Percentiles rank a stretch among this genome's conserved stretches.
Evolutionary conservation across 768 basidiomycete genomes (phyloP).

Genomic region (Lactifluus subvellereus): DNA sequence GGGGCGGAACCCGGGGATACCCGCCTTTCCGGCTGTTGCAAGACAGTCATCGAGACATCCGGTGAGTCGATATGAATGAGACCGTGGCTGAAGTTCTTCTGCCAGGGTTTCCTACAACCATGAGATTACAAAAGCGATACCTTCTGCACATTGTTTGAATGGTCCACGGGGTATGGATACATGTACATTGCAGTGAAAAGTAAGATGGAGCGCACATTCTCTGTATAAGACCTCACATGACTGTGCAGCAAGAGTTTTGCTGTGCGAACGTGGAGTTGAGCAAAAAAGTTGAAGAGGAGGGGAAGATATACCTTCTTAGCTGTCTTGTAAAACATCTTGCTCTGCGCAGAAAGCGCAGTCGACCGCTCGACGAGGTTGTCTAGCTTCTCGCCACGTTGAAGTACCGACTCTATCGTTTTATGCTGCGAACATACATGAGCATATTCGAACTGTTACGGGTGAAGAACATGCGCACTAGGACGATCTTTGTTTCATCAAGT

Average conservation of each 20-base stretch:
- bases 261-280: constrained; percentile 31
- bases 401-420: constrained; percentile 97
- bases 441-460: background rate
- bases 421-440: constrained; percentile 49
- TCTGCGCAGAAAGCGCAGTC: constrained; percentile 78
- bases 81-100: background rate
- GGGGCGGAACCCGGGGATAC: background rate
- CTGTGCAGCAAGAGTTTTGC: constrained; percentile 94
- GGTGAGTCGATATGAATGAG: background rate
- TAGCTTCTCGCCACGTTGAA: constrained; percentile 93
- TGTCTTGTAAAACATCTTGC: constrained; percentile 99
- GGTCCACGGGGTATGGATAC: constrained; percentile 20
- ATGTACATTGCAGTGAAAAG: constrained; percentile 12
- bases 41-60: background rate
- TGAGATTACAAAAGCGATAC: background rate
- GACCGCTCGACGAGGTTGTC: constrained; percentile 95
- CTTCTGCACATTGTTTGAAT: constrained; percentile 3
- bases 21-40: background rate
- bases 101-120: background rate
- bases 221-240: constrained; percentile 47
- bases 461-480: constrained; percentile 59
- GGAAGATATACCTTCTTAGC: constrained; percentile 80
- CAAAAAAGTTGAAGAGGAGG: background rate
- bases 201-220: constrained; percentile 10
- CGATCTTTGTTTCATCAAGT: constrained; percentile 98